These are phyloP conservation scores for Xanthoconium stramineum DNA, from an alignment of 768 basidiomycete species.

Conservation along the genomic window DNA sequence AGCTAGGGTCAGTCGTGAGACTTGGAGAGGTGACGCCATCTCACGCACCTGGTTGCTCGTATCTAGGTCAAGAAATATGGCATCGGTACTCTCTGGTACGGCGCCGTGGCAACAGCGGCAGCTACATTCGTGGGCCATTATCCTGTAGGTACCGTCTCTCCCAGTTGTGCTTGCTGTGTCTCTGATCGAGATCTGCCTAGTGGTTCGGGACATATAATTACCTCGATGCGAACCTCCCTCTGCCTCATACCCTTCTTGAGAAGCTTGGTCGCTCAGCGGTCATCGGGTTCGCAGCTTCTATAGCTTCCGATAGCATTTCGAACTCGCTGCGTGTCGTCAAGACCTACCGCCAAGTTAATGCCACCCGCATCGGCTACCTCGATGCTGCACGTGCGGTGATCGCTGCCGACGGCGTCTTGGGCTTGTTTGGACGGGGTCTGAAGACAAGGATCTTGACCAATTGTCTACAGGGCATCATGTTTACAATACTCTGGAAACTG, in stretches of 20 bases:
- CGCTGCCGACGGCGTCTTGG: conserved; percentile 68
- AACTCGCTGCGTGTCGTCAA: conserved; percentile 64
- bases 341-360: conserved; percentile 68
- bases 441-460: conserved; percentile 89
- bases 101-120: conserved; percentile 86
- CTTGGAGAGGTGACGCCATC: too few species aligned
- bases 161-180: background rate
- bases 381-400: conserved; percentile 79
- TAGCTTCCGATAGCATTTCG: conserved; percentile 80
- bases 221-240: conserved; percentile 32
- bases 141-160: conserved; percentile 47
- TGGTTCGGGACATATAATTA: conserved; percentile 90
- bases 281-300: conserved; percentile 86
- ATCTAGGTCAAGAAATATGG: conserved; percentile 70
- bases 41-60: background rate
- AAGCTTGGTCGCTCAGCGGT: conserved; percentile 78
- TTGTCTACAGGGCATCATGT: conserved; percentile 88
- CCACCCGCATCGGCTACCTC: conserved; percentile 72
- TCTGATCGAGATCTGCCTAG: conserved; percentile 32
- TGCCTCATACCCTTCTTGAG: conserved; percentile 35
- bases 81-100: conserved; percentile 80
- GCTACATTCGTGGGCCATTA: conserved; percentile 94
- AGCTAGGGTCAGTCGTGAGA: conserved; percentile 47
- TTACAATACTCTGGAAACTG: conserved; percentile 86
- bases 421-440: conserved; percentile 80